Evolutionary conservation across 345 rosid genomes (phyloP), one percentile per base, ranked within the genome.

Genomic region (Balakata baccata): DNA sequence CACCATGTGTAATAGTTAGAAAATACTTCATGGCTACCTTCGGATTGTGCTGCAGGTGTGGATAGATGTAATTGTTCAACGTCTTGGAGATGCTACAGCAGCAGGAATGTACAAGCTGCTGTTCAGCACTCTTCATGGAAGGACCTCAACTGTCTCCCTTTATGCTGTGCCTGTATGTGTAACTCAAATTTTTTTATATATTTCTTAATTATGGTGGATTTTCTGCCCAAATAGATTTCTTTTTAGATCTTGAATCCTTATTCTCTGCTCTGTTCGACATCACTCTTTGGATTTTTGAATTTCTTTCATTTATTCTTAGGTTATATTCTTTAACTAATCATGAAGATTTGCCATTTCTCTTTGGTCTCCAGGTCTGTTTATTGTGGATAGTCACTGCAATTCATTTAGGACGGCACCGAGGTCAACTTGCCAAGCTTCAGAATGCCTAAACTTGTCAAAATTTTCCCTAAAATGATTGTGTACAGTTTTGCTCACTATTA

Each of bases 21-120:
- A 64, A 43, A 53, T 73, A 60, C 49, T 60, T 56, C 41, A 22
- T 14, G 67, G 45, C 46, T 64, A 39, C 39, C 75, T 45, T 41
- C 50, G 52, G 7, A 3, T 51, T 57, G 60, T 77, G 38, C 22
- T 75, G 78, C 83, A 94, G 97, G 86, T 94, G 46, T 92, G 96
- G 84, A 90, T 92, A 68, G 98, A 94, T 57, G 96, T 94, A 60
- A 81, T 94, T 64, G 92, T 94, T 74, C 96, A 94, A 80, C 93
- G 98, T 64, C 89, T 92, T 7, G 96, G 98, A 77, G 97, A 94
- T 84, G 98, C 98, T 50, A 83, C 96, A 6, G 98, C 97, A 3
- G 96, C 98, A 5, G 97, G 97, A 78, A 84, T 94, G 84, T 94
- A 87, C 60, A 88, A 89, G 79, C 71, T 94, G 68, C 86, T 94